Base-by-base conservation (phyloP, 2,329 filamentous ascomycete genomes). In the Cladosporium colombiae region DNA sequence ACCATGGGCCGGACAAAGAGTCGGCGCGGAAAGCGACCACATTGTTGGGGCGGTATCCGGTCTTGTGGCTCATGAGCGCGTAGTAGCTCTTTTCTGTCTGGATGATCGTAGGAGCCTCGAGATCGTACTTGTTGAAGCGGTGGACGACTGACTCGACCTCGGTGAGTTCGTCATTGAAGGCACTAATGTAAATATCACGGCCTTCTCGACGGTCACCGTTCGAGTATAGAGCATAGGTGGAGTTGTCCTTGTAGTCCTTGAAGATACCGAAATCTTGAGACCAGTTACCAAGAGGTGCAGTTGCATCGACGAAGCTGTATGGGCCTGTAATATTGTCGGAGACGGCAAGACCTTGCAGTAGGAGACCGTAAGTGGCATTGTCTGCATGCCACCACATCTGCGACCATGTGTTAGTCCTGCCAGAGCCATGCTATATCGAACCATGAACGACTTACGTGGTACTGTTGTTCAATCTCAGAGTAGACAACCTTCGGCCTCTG, bases 401-500 rank as follows among this genome's bases (percentile, higher is more conserved):
- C 18, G 33, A 57, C 7, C 18, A 29, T 33, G 7, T n/a, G 33
- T 56, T 13, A 57, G 33, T 10, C 7, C 21, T 40, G 5, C 5
- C 23, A 3, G 6, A 25, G 4, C 21, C 7, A 29, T 53, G 14
- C n/a, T 29, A 8, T 10, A 25, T 1, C 27, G n/a, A 23, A 13
- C 10, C 16, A 59, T 29, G 13, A 2, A 3, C 18, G 65, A 67
- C 79, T 21, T 77, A 86, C 84, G 67, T 88, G 85, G 67, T 88
- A 89, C 70, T 87, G 80, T 2, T 80, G 77, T 0, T 82, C 81
- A 2, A 78, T 78, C 57, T 86, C 77, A 68, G 84, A 87, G 69
- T 85, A 88, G 1, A 86, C 81, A 2, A 89, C 86, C 69, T 89
- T 89, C 0, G 86, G 86, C 18, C 86, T 77, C 71, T 88, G 86